Evolutionary conservation across 257 asterid genomes (phyloP), one percentile per base, ranked within the genome.

Genomic region (Capsicum baccatum): DNA sequence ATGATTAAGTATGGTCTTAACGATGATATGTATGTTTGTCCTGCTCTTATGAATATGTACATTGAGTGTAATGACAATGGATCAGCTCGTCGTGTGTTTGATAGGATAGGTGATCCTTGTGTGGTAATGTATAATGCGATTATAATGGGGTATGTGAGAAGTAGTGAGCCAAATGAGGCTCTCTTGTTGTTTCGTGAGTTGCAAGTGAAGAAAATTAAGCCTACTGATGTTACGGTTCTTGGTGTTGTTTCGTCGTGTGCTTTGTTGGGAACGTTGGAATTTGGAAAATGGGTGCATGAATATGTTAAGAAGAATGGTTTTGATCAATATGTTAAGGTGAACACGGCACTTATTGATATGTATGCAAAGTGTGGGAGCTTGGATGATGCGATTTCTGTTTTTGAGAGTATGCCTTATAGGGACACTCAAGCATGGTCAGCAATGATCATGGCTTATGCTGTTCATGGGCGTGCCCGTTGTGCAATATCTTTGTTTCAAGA

Each of bases 321-420:
- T 79, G 83, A 87, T 89, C 85, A 16, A 62, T 85, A 78, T 39
- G 83, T 85, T 79, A 89, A 89, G 87, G 91, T 89, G 67, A 87
- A 56, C 69, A 89, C 91, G 16, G 83, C 89, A 14, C 89, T 89
- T 14, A 79, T 89, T 58, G 91, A 89, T 79, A 89, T 89, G 91
- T 89, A 87, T 82, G 90, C 91, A 21, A 89, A 89, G 78, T 87
- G 90, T 79, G 91, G 90, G 84, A 89, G 91, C 86, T 85, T 87
- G 84, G 62, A 79, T 42, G 84, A 85, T 84, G 89, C 90, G 6
- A 79, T 89, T 54, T 84, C 82, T 69, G 89, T 85, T 66, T 89
- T 85, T 4, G 63, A 73, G 37, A 62, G 84, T 62, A 84, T 87
- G 91, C 64, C 8, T 83, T 62, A 52, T 33, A 89, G 52, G 73